Conservation (phyloP, 192 early-diverging fungal genomes). For the Chytriomyces confervae region DNA sequence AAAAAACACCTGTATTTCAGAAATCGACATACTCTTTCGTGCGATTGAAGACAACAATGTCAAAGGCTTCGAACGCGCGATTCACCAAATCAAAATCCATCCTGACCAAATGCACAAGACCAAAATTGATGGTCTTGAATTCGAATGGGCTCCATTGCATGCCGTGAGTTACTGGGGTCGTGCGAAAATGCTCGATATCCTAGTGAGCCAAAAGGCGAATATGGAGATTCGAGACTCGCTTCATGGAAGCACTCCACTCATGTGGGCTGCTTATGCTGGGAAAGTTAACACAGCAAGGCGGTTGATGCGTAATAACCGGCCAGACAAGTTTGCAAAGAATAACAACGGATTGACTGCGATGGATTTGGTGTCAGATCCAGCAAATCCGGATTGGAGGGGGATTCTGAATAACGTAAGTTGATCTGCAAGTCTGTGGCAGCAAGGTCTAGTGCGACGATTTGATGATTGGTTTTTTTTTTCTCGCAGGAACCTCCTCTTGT, state of each 20-base stretch:
- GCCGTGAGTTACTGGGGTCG: slow-evolving; percentile 84
- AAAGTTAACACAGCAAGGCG: slow-evolving; percentile 71
- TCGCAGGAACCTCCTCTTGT: slow-evolving; percentile 15
- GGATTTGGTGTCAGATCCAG: slow-evolving; percentile 76
- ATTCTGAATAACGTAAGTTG: slow-evolving; percentile 52
- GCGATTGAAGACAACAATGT: slow-evolving; percentile 52
- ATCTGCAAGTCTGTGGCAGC: neutral
- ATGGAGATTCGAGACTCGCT: slow-evolving; percentile 84
- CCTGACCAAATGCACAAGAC: slow-evolving; percentile 51
- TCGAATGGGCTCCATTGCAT: slow-evolving; percentile 86
- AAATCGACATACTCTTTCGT: slow-evolving; percentile 41
- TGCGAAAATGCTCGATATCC: slow-evolving; percentile 64
- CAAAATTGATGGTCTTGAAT: slow-evolving; percentile 60
- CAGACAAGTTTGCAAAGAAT: slow-evolving; percentile 78
- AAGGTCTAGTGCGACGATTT: neutral
- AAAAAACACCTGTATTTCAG: neutral
- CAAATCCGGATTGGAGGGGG: slow-evolving; percentile 55
- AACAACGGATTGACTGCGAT: slow-evolving; percentile 76
- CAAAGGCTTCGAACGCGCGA: slow-evolving; percentile 25
- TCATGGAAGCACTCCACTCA: slow-evolving; percentile 81
- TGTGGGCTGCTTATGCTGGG: slow-evolving; percentile 87
- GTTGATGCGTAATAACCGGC: slow-evolving; percentile 77
- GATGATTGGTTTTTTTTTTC: neutral
- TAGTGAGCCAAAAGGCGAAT: slow-evolving; percentile 78
- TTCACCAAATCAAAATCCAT: slow-evolving; percentile 36